Evolutionary conservation across 2,329 filamentous ascomycete species (phyloP).

Genomic region (Colletotrichum musicola): DNA sequence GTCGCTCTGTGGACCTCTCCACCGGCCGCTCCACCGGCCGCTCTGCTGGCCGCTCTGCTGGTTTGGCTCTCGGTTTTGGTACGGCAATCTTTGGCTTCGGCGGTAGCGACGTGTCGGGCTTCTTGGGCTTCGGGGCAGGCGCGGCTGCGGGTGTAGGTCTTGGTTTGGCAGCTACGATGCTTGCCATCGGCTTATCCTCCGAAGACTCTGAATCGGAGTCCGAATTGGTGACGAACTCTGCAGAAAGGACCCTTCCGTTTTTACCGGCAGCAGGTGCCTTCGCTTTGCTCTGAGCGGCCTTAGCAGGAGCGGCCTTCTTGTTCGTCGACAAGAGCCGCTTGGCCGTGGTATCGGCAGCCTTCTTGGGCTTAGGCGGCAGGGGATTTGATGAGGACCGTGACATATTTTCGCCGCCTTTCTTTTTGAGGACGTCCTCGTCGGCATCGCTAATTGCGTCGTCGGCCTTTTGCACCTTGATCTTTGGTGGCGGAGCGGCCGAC

Average conservation of each 20-base stretch:
- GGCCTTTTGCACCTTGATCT: slow-evolving; percentile 62
- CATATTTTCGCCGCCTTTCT: slow-evolving; percentile 58
- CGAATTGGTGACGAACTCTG: slow-evolving; percentile 68
- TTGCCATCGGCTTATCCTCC: slow-evolving; percentile 60
- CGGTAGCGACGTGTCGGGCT: slow-evolving; percentile 43
- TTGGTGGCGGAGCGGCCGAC: slow-evolving; percentile 56
- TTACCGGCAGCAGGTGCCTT: slow-evolving; percentile 52
- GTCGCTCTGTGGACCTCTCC: slow-evolving; percentile 38
- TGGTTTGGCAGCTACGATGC: slow-evolving; percentile 49
- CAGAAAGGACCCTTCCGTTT: slow-evolving; percentile 63
- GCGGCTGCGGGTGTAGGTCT: slow-evolving; percentile 42
- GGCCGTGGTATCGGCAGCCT: slow-evolving; percentile 65
- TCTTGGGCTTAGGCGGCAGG: slow-evolving; percentile 67
- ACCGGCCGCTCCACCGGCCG: slow-evolving; percentile 40
- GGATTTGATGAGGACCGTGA: slow-evolving; percentile 65
- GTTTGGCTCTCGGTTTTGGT: slow-evolving; percentile 50
- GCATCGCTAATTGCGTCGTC: slow-evolving; percentile 58
- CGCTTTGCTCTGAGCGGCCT: slow-evolving; percentile 55
- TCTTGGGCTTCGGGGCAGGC: slow-evolving; percentile 44
- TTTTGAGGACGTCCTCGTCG: slow-evolving; percentile 48
- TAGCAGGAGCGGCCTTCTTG: slow-evolving; percentile 45
- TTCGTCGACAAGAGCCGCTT: slow-evolving; percentile 64
- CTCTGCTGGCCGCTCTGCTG: slow-evolving; percentile 41
- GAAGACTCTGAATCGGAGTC: slow-evolving; percentile 70
- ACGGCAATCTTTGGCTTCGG: slow-evolving; percentile 47